Base-by-base conservation (phyloP, 768 basidiomycete species). In the Suillus lakei region DNA sequence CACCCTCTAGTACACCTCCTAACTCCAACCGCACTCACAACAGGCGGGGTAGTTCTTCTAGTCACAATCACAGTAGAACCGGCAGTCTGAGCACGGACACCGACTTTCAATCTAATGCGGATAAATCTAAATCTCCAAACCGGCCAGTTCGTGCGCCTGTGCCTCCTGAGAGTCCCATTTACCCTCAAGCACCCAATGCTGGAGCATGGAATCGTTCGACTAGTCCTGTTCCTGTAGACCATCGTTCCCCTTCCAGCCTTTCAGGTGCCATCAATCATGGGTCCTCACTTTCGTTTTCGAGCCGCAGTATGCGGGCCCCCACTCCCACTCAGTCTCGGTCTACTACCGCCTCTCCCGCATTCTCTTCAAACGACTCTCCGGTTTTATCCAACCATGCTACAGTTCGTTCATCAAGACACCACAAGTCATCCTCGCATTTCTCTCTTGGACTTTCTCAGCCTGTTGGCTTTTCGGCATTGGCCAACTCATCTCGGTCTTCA, bases 401-500 rank as follows among this genome's bases (percentile, higher is more conserved):
- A 66, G 74, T 77, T 64, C 85, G 86, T 64, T 84, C 88, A 8
- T 88, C 89, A 6, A 85, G 82, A 67, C 89, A 86, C n/a, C 66
- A 67, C 51, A 76, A 76, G 62, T 81, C 82, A 23, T 79, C 82
- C 48, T 84, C 85, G 58, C 86, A 87, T 56, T 84, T 85, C 73
- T 78, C 83, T 55, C 79, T 85, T 34, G 81, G 80, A 53, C 76
- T 84, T 41, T 85, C 84, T 41, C 85, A 86, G 62, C 84, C 85
- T 2, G 83, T 90, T 60, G 80, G 89, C n/a, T 84, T 94, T 61
- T 88, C 90, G 43, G 88, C 91, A 5, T 77, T 91, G 21, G 84
- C 84, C 18, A 93, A 89, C 67, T 91, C 91, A 8, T 94, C 93
- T 34, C 85, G 88, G 34, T 91, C 92, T 16, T 95, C 93, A 7